Evolutionary conservation across 306 rosid species (phyloP).

Genomic region (Nissolia schottii): DNA sequence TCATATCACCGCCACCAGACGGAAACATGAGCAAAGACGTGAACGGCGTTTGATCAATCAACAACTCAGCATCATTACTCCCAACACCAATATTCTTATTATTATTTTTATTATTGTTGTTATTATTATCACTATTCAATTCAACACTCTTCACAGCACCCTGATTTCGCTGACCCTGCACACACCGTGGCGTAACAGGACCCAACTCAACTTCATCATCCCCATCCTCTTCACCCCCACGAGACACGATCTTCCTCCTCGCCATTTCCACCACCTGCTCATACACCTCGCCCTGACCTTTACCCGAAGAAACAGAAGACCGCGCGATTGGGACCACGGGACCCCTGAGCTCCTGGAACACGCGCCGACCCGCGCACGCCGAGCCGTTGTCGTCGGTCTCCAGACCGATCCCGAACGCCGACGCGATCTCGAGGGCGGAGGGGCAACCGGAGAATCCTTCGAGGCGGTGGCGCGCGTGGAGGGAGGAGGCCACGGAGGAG

Average conservation of each 20-base stretch:
- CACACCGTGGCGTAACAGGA: not conserved
- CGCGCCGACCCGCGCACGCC: not conserved
- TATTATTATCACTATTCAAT: not conserved
- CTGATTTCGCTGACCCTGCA: no score
- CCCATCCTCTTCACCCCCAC: not conserved
- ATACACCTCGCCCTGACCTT: constrained; percentile 12
- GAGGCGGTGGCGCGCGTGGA: constrained; percentile 9
- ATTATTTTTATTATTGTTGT: not conserved
- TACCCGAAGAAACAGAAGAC: not conserved
- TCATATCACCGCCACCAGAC: not conserved
- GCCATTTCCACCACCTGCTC: constrained; percentile 36
- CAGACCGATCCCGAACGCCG: constrained; percentile 17
- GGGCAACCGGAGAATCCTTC: constrained; percentile 39
- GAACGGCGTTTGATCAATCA: constrained; percentile 37
- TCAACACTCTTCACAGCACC: not conserved
- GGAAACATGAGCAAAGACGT: constrained; percentile 27
- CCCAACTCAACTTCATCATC: not conserved
- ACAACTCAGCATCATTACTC: constrained; percentile 16
- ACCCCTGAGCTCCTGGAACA: not conserved
- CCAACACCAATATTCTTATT: not conserved
- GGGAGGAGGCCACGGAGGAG: not conserved
- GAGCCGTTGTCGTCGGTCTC: not conserved
- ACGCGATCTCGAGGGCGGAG: constrained; percentile 30
- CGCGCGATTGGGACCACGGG: not conserved
- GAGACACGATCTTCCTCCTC: not conserved